Evolutionary conservation across 2,329 filamentous ascomycete species (phyloP).

Genomic region (Scedosporium dehoogii): DNA sequence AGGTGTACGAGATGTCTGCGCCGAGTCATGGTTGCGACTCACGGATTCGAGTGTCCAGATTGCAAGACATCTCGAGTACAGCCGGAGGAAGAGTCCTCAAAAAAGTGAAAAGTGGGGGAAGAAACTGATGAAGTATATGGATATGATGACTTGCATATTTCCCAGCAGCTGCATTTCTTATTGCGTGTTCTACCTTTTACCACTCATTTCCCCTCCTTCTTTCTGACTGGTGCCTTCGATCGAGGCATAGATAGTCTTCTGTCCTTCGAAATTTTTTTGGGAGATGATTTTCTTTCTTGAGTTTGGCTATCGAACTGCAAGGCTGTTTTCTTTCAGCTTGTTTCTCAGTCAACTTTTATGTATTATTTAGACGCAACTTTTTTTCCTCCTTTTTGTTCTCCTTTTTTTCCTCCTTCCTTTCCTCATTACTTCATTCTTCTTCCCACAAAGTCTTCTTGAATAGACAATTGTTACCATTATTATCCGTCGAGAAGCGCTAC

Average conservation of each 20-base stretch:
- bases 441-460: neutral
- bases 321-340: too few species aligned
- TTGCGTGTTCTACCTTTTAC: neutral
- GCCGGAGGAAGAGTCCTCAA: neutral
- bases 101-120: neutral
- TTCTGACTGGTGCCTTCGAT: neutral
- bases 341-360: too few species aligned
- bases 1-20: constrained; percentile 42
- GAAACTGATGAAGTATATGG: constrained; percentile 1
- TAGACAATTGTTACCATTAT: neutral
- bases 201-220: neutral
- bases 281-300: neutral
- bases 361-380: neutral
- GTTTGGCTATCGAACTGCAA: too few species aligned
- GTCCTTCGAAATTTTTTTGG: too few species aligned
- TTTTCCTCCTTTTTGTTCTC: neutral
- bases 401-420: neutral
- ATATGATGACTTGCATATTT: neutral
- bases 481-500: too few species aligned
- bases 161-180: neutral
- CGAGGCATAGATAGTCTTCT: neutral
- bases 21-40: constrained; percentile 28
- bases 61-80: constrained; percentile 47
- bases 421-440: neutral
- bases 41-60: constrained; percentile 33